These are phyloP conservation scores for Trametes cubensis DNA, from an alignment of 768 basidiomycete genomes.

Conservation along the genomic window DNA sequence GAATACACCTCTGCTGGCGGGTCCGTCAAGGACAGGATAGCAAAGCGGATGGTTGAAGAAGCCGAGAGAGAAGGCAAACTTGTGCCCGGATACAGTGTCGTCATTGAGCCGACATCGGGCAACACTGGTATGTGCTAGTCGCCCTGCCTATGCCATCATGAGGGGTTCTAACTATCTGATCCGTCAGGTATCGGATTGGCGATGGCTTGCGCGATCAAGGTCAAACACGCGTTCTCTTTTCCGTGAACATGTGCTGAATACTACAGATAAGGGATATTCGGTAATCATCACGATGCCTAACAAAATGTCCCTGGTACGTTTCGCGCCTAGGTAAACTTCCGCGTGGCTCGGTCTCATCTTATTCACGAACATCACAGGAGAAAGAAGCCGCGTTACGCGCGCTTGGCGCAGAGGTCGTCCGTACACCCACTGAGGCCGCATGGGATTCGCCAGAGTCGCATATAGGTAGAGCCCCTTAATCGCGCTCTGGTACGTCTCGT, in stretches of 20 bases:
- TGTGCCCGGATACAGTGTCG: constrained; percentile 82
- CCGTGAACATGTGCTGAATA: constrained; percentile 63
- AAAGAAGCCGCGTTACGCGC: constrained; percentile 92
- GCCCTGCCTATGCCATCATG: neutral
- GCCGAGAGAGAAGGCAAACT: constrained; percentile 88
- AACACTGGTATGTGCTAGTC: constrained; percentile 73
- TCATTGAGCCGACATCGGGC: constrained; percentile 95
- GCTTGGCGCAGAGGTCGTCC: constrained; percentile 91
- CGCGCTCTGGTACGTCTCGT: constrained; percentile 50
- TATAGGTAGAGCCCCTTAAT: constrained; percentile 69
- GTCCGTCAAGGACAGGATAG: constrained; percentile 94
- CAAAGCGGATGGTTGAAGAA: constrained; percentile 94
- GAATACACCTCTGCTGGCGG: constrained; percentile 93
- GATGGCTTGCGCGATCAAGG: constrained; percentile 93
- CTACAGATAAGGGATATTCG: constrained; percentile 86
- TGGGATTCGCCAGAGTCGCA: constrained; percentile 91
- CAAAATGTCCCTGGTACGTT: constrained; percentile 84
- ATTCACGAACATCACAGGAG: constrained; percentile 50
- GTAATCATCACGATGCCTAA: constrained; percentile 89
- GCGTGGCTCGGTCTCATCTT: neutral
- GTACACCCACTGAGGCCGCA: constrained; percentile 88
- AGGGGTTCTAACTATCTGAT: neutral
- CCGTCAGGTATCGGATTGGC: constrained; percentile 86
- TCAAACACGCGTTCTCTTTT: constrained; percentile 34
- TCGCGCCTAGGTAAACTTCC: no score